These are phyloP conservation scores for Boletus hoseneyae DNA, from an alignment of 1,284 basidiomycete genomes.

Conservation along the genomic window DNA sequence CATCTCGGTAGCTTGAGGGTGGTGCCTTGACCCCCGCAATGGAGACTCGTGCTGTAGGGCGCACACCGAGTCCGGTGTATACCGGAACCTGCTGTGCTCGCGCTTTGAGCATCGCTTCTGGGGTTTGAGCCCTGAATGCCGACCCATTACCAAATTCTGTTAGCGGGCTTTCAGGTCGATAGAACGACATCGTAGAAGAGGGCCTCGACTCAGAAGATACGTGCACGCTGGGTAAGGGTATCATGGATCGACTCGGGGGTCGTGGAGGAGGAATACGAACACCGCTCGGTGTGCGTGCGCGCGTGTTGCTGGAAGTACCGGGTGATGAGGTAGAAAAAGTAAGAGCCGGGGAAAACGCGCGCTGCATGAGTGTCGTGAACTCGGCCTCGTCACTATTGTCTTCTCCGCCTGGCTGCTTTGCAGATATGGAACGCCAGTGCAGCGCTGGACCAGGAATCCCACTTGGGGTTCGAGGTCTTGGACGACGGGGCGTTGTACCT, in stretches of 20 bases:
- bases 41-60: slow-evolving; percentile 42
- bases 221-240: slow-evolving; percentile 71
- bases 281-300: slow-evolving; percentile 40
- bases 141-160: slow-evolving; percentile 39
- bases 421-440: slow-evolving; percentile 47
- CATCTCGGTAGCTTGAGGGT: slow-evolving; percentile 74
- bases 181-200: slow-evolving; percentile 65
- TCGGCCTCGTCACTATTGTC: slow-evolving; percentile 50
- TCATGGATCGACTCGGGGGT: slow-evolving; percentile 77
- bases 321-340: slow-evolving; percentile 37
- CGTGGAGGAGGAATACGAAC: slow-evolving; percentile 52
- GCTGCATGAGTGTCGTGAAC: slow-evolving; percentile 46
- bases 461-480: slow-evolving; percentile 72
- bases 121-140: slow-evolving; percentile 59
- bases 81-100: slow-evolving; percentile 54
- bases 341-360: slow-evolving; percentile 65
- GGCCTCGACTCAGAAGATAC: slow-evolving; percentile 69
- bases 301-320: slow-evolving; percentile 27
- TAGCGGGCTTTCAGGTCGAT: slow-evolving; percentile 53
- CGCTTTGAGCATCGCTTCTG: slow-evolving; percentile 58
- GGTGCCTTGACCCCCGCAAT: slow-evolving; percentile 44
- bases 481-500: slow-evolving; percentile 51
- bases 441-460: slow-evolving; percentile 63
- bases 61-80: slow-evolving; percentile 43
- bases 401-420: slow-evolving; percentile 43